Percentiles rank a stretch among this genome's conserved stretches.
phyloP scores from a whole-genome alignment of 73 alveolate genomes.

The Symbiodinium natans region DNA sequence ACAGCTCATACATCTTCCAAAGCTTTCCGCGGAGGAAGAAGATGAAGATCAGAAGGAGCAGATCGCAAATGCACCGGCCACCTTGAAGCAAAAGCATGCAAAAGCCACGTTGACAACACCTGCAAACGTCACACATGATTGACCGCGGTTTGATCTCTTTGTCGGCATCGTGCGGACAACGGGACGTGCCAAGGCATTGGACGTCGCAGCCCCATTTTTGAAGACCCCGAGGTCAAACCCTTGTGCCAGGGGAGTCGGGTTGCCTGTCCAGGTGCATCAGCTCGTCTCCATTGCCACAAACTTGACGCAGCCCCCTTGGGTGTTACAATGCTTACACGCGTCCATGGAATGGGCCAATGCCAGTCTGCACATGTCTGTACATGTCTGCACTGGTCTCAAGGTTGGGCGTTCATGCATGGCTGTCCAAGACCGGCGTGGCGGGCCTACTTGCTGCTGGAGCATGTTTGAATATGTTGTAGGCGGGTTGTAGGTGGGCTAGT shows the following conservation, averaged over 20 bases:
- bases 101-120: too few species aligned
- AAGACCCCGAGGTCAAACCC: background rate
- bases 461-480: too few species aligned
- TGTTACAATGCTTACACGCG: too few species aligned
- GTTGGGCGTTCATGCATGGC: slow-evolving; percentile 50
- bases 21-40: background rate
- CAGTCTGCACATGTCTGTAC: too few species aligned
- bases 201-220: slow-evolving; percentile 3
- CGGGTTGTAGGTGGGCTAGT: too few species aligned
- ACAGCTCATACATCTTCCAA: too few species aligned
- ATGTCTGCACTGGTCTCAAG: background rate
- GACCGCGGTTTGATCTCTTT: too few species aligned
- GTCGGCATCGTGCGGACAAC: background rate
- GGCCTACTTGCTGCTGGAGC: too few species aligned
- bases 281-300: slow-evolving; percentile 30
- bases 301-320: background rate
- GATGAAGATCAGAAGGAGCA: slow-evolving; percentile 54
- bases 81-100: background rate
- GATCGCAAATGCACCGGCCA: slow-evolving; percentile 64
- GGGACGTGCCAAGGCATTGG: slow-evolving; percentile 24
- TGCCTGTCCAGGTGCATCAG: slow-evolving; percentile 49
- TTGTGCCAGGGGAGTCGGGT: background rate
- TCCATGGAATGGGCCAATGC: too few species aligned
- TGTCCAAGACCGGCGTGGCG: slow-evolving; percentile 26
- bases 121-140: too few species aligned